Base-by-base conservation (phyloP, 768 basidiomycete species). In the Kwoniella mangroviensis region DNA sequence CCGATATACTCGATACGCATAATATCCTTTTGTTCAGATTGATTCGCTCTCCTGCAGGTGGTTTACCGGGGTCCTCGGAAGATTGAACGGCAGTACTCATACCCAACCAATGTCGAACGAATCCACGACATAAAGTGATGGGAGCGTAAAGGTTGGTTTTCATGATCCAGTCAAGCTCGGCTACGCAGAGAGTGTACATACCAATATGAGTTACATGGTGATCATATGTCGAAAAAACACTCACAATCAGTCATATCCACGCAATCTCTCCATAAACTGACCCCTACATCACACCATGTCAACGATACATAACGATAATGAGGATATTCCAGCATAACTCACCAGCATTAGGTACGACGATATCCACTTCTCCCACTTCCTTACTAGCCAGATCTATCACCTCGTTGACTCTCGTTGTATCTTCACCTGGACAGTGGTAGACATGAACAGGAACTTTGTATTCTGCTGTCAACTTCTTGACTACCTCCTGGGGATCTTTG, bases 331-430 rank as follows among this genome's bases (percentile, higher is more conserved):
- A 19, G 19, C 19, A 9, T n/a, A 24, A 71, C 73, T 56, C 52
- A 78, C 79, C 73, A 12, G 81, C 83, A 71, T 84, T 84, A 21
- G 78, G 75, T 12, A 84, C 72, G 24, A 73, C 79, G 26, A 79
- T 65, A 64, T 84, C 83, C 34, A 84, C 68, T 71, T 81, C 71
- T 5, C 83, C 82, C 52, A 81, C 76, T 6, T 76, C 77, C 11
- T 61, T 51, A 42, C 67, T 58, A 42, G 79, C 75, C 40, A 74
- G 58, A 15, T 77, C 70, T 17, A 84, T 75, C 60, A 80, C 62
- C 49, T 73, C 66, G 26, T 77, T 70, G 10, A 79, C 73, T n/a
- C 66, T 62, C 6, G 65, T 65, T 51, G 70, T 76, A 17, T 79
- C 65, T n/a, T 73, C 68, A 15, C 73, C 81, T n/a, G 75, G 69